Percentiles rank a stretch among this genome's conserved stretches.
Evolutionary conservation across 2,329 filamentous ascomycete species (phyloP).

Genomic region (Aschersonia sp.): DNA sequence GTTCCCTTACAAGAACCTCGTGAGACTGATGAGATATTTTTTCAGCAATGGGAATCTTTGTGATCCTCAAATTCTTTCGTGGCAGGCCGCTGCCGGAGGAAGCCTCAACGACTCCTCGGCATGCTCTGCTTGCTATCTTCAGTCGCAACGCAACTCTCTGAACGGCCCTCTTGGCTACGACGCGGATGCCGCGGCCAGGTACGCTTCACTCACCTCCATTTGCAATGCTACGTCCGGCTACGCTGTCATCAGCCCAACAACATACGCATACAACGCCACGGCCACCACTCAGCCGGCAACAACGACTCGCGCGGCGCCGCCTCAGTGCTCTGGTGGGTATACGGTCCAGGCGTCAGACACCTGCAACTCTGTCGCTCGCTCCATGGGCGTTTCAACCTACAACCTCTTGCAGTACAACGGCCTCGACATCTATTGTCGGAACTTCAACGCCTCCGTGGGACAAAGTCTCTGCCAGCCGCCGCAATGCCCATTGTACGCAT

Average conservation of each 20-base stretch:
- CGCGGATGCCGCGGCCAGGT: not conserved
- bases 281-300: not conserved
- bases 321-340: not conserved
- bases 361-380: not conserved
- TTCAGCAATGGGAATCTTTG: not conserved
- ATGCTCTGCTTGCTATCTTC: not conserved
- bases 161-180: not conserved
- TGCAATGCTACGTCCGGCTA: not conserved
- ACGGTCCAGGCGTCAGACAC: not conserved
- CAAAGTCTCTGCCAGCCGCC: not conserved
- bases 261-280: not conserved
- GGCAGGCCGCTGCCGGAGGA: not conserved
- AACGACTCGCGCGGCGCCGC: not conserved
- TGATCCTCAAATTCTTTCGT: not conserved
- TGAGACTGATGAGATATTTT: not conserved
- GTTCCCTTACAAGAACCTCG: not conserved
- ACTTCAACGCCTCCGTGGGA: not conserved
- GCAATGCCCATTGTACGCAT: not conserved
- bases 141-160: not conserved
- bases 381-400: not conserved
- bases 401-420: not conserved
- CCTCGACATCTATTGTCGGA: not conserved
- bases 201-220: not conserved
- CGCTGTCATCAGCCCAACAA: not conserved
- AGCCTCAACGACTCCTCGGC: not conserved